A percentile compares a stretch with the other conserved stretches of the same genome.
phyloP scores from a whole-genome alignment of 176 grass and related monocot genomes.

The Neostapfia colusana region DNA sequence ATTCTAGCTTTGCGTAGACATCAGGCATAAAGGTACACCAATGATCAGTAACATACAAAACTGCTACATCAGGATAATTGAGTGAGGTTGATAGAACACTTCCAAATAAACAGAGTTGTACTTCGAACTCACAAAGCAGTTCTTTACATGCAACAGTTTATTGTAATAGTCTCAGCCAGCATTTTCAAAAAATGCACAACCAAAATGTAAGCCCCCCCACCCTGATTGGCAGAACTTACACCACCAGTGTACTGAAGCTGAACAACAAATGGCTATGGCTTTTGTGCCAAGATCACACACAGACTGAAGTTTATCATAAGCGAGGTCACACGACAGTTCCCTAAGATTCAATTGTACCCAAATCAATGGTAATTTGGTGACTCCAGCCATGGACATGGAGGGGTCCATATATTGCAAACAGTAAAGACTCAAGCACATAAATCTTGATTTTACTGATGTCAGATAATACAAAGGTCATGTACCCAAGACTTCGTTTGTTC shows the following conservation, averaged over 20 bases:
- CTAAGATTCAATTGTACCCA: slow-evolving; percentile 10
- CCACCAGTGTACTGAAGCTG: background rate
- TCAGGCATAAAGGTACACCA: background rate
- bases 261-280: background rate
- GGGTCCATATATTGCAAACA: slow-evolving; percentile 19
- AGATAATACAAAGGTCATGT: slow-evolving; percentile 10
- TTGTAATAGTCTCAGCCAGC: background rate
- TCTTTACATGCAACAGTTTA: background rate
- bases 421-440: background rate
- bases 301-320: background rate
- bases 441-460: background rate
- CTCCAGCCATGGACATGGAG: slow-evolving; percentile 16
- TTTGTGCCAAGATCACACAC: background rate
- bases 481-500: background rate
- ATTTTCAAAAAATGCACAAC: background rate
- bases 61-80: background rate
- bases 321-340: background rate
- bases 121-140: background rate
- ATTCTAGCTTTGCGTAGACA: background rate
- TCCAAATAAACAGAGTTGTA: background rate
- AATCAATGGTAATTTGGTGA: background rate
- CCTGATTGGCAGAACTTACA: background rate
- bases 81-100: background rate
- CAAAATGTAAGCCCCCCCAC: background rate
- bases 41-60: background rate